Evolutionary conservation across 257 asterid genomes (phyloP), one percentile per base, ranked within the genome.

Genomic region (Ajuga chamaepitys): DNA sequence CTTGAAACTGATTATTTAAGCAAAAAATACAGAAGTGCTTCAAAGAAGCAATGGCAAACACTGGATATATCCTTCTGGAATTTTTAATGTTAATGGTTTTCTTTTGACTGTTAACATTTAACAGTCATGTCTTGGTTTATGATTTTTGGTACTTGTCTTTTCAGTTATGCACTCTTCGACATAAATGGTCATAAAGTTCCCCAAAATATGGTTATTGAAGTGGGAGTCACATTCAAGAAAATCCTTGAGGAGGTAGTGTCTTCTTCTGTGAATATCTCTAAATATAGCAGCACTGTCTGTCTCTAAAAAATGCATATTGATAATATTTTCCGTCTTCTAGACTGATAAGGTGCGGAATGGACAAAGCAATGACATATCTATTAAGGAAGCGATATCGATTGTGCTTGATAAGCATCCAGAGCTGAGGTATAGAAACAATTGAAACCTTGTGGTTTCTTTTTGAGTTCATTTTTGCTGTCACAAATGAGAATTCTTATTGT

Each of bases 261-360:
- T 68, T 55, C 45, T 34, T 59, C 62, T 74, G 4, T 2, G 38
- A 62, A 53, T 42, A 45, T 60, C 13, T 54, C 25, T 12, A 20
- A 46, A 17, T 37, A 21, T 66, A 30, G 38, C 38, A 50, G 51
- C 12, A 14, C 5, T 24, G 21, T 54, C 17, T 48, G 38, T 47
- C 25, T n/a, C 18, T 56, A 34, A 25, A 61, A 51, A 64, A n/a
- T n/a, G 10, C 20, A 5, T 73, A 50, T 26, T 70, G 57, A 78
- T 10, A 2, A 38, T 74, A 18, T 70, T 62, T 73, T 75, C 52
- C 70, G 30, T 17, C 76, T 68, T 77, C 17, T 58, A 94, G 99
- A 90, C 92, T 35, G 95, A 94, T 75, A 85, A 88, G 78, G 96
- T 94, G 79, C 85, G 97, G 83, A 74, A 80, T 7, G 93, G 86